These are phyloP conservation scores for Firmiana major DNA, from an alignment of 345 rosid genomes.

Conservation along the genomic window DNA sequence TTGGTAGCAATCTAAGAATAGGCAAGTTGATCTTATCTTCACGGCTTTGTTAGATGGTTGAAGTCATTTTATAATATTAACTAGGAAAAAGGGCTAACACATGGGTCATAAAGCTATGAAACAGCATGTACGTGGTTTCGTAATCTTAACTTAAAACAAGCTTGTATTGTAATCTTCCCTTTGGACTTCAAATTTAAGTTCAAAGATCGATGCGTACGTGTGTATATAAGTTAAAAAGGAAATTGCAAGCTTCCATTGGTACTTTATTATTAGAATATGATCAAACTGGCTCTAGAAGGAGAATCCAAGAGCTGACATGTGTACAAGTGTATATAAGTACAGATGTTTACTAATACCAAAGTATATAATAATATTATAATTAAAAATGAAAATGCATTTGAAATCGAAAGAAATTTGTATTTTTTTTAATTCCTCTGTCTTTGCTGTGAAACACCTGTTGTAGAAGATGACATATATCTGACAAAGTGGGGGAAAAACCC, in stretches of 20 bases:
- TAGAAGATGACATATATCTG: constrained; percentile 14
- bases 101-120: constrained; percentile 12
- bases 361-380: too few relatives aligned
- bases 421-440: not conserved
- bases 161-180: constrained; percentile 7
- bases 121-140: constrained; percentile 35
- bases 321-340: not conserved
- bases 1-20: constrained; percentile 17
- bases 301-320: not conserved
- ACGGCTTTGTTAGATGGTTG: not conserved
- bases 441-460: constrained; percentile 21
- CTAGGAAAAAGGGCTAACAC: constrained; percentile 17
- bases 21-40: constrained; percentile 30
- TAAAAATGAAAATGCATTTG: not conserved
- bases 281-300: not conserved
- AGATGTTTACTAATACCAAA: not conserved
- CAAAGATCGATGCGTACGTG: not conserved
- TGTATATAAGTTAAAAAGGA: not conserved
- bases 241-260: not conserved
- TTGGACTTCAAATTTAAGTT: constrained; percentile 12
- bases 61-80: constrained; percentile 9
- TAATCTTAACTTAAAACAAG: constrained; percentile 26
- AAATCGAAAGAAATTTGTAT: not conserved
- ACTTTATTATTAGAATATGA: not conserved
- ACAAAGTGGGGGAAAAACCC: constrained; percentile 12